Evolutionary conservation across 2,329 filamentous ascomycete species (phyloP).

Genomic region (Gyromitra esculenta): DNA sequence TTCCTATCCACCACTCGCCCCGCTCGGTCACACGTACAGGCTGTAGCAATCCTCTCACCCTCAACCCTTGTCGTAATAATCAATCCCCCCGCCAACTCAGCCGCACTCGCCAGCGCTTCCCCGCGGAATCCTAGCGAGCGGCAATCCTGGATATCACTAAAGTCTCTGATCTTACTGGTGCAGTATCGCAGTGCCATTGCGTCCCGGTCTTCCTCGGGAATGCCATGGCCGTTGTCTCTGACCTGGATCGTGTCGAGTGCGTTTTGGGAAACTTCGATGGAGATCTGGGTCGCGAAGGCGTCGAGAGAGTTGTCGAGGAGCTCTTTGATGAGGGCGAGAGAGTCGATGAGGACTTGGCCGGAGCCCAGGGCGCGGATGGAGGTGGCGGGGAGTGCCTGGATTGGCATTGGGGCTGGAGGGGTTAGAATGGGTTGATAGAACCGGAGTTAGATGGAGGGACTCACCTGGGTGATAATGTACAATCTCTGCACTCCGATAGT

Average conservation of each 20-base stretch:
- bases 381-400: constrained; percentile 49
- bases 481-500: not conserved
- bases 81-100: constrained; percentile 67
- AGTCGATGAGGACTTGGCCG: constrained; percentile 56
- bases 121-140: constrained; percentile 72
- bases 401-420: constrained; percentile 38
- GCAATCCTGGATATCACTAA: constrained; percentile 67
- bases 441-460: not conserved
- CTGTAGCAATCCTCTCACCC: constrained; percentile 66
- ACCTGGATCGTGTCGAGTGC: constrained; percentile 71
- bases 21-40: constrained; percentile 64
- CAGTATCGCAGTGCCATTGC: constrained; percentile 68
- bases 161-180: constrained; percentile 71
- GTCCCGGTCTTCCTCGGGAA: constrained; percentile 67
- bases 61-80: constrained; percentile 68
- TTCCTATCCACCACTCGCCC: constrained; percentile 65
- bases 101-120: constrained; percentile 71
- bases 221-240: constrained; percentile 72
- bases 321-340: constrained; percentile 61
- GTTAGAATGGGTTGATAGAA: not conserved
- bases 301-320: constrained; percentile 75
- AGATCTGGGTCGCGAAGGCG: constrained; percentile 68
- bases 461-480: not conserved
- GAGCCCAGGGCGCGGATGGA: constrained; percentile 56
- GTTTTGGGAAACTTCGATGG: constrained; percentile 69